Conservation (phyloP, 2,329 filamentous ascomycete species). For the Monilinia laxa region DNA sequence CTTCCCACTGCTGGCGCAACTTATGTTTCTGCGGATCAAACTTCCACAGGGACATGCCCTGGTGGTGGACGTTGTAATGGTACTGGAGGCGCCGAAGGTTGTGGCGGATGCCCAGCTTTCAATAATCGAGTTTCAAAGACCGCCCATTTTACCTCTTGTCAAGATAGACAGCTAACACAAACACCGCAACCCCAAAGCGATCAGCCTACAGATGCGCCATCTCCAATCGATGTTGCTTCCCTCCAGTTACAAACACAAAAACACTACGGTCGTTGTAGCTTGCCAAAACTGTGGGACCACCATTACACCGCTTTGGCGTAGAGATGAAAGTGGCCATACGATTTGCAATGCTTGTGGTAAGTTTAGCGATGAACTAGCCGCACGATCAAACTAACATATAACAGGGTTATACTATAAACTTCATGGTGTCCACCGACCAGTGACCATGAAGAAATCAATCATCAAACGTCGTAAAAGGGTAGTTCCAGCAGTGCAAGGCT, state of each 20-base stretch:
- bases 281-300: conserved; percentile 98
- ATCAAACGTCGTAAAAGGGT: conserved; percentile 96
- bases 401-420: conserved; percentile 90
- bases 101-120: conserved; percentile 92
- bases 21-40: conserved; percentile 75
- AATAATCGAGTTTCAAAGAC: conserved; percentile 95
- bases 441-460: conserved; percentile 98
- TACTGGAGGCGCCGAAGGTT: conserved; percentile 91
- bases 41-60: conserved; percentile 82
- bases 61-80: conserved; percentile 95
- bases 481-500: conserved; percentile 66
- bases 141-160: conserved; percentile 63
- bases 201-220: conserved; percentile 38
- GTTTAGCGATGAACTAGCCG: conserved; percentile 41
- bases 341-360: conserved; percentile 98
- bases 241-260: conserved; percentile 45
- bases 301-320: conserved; percentile 91
- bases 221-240: conserved; percentile 52
- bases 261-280: conserved; percentile 71
- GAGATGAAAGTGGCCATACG: conserved; percentile 91
- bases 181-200: conserved; percentile 35
- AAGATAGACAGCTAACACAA: conserved; percentile 32
- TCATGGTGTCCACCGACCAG: conserved; percentile 87
- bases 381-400: conserved; percentile 27
- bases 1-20: conserved; percentile 54